These are phyloP conservation scores for Leccinum disarticulatum DNA, from an alignment of 768 basidiomycete genomes.

Conservation along the genomic window DNA sequence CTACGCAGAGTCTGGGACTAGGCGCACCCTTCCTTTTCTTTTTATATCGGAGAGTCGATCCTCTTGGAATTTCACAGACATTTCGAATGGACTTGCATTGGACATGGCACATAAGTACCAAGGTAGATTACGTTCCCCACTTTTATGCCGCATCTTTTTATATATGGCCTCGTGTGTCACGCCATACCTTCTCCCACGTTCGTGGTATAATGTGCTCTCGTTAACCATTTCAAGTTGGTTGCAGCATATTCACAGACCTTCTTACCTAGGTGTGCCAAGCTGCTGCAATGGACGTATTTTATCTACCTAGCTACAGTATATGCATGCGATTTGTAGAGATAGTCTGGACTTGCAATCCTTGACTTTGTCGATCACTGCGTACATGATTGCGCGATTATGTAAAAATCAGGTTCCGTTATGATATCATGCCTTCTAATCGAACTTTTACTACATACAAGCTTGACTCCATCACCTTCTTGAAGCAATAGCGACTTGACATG, in stretches of 20 bases:
- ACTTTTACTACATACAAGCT: not conserved
- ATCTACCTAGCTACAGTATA: not conserved
- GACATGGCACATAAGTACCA: conserved; percentile 30
- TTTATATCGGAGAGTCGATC: conserved; percentile 1
- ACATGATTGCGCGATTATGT: not conserved
- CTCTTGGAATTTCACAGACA: conserved; percentile 24
- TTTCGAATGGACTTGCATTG: conserved; percentile 29
- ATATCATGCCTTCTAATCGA: not conserved
- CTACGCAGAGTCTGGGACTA: conserved; percentile 33
- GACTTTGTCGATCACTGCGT: not conserved
- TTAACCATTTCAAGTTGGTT: conserved; percentile 7
- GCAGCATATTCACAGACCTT: not conserved
- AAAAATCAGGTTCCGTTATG: not conserved
- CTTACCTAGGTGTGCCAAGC: not conserved
- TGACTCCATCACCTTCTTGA: not conserved
- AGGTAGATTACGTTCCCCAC: conserved; percentile 25
- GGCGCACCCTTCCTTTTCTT: conserved; percentile 2
- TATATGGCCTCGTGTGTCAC: conserved; percentile 15
- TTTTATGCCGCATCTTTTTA: conserved; percentile 24
- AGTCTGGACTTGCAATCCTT: not conserved
- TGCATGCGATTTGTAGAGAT: not conserved
- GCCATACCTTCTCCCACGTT: conserved; percentile 10
- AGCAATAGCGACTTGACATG: not conserved
- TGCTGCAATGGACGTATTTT: not conserved
- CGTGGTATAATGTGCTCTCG: conserved; percentile 26